Conservation (phyloP, 106 monocot species). For the Phalaenopsis aphrodite region DNA sequence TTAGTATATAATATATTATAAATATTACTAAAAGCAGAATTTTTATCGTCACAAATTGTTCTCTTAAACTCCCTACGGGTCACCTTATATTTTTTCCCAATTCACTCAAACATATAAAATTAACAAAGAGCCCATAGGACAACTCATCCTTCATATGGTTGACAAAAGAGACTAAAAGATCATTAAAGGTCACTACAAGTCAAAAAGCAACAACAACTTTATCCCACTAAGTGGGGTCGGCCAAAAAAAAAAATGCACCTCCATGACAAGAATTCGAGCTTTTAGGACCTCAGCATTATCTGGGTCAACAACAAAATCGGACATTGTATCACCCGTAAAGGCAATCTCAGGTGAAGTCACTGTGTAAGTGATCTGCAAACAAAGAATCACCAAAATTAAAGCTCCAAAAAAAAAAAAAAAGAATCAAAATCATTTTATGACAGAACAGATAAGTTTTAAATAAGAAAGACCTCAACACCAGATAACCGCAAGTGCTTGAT, state of each 20-base stretch:
- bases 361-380: conserved; percentile 57
- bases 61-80: too few species aligned
- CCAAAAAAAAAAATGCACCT: conserved; percentile 38
- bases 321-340: conserved; percentile 90
- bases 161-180: not conserved
- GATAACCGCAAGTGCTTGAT: conserved; percentile 70
- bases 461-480: conserved; percentile 88
- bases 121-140: not conserved
- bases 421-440: not conserved
- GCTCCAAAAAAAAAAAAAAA: not conserved
- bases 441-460: not conserved
- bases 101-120: not conserved
- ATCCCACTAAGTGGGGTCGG: too few species aligned
- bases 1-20: too few species aligned
- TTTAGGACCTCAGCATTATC: conserved; percentile 70
- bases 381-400: not conserved
- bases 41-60: too few species aligned
- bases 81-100: too few species aligned
- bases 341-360: conserved; percentile 81
- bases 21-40: too few species aligned
- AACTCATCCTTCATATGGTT: not conserved
- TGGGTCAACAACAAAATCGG: conserved; percentile 77
- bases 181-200: not conserved
- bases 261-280: conserved; percentile 84
- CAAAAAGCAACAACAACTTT: not conserved